A percentile compares a stretch with the other conserved stretches of the same genome.
These are phyloP conservation scores for Acacia pycnantha DNA, from an alignment of 331 rosid species.

Conservation along the genomic window DNA sequence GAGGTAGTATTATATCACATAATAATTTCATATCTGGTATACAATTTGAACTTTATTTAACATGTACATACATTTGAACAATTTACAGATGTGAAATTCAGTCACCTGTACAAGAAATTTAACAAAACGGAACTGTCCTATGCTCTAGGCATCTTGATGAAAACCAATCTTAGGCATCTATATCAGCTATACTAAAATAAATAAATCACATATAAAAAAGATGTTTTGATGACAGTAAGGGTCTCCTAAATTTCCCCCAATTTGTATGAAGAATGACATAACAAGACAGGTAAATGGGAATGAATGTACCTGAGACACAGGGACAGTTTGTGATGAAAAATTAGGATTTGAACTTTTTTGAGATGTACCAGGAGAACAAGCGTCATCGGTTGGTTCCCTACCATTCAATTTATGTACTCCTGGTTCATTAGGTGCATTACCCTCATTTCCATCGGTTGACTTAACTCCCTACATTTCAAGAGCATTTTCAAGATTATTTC, in stretches of 20 bases:
- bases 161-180: not conserved
- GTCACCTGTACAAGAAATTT: not conserved
- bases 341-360: slow-evolving; percentile 47
- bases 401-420: slow-evolving; percentile 70
- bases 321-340: slow-evolving; percentile 38
- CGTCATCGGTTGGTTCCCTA: slow-evolving; percentile 55
- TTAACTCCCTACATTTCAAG: slow-evolving; percentile 64
- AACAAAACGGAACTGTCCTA: not conserved
- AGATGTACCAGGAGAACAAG: slow-evolving; percentile 53
- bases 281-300: slow-evolving; percentile 12
- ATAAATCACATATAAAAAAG: not conserved
- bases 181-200: not conserved
- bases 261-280: slow-evolving; percentile 9
- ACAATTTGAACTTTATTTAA: not conserved
- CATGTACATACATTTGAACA: not conserved
- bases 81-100: not conserved
- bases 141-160: not conserved
- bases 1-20: no score
- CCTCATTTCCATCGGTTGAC: slow-evolving; percentile 60
- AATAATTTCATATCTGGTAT: not conserved
- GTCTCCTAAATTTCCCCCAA: not conserved
- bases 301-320: slow-evolving; percentile 51
- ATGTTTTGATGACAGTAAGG: not conserved
- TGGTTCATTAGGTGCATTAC: slow-evolving; percentile 32
- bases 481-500: slow-evolving; percentile 35